Evolutionary conservation across 164 flowering plant genomes (phyloP).

Genomic region (Piper longum): DNA sequence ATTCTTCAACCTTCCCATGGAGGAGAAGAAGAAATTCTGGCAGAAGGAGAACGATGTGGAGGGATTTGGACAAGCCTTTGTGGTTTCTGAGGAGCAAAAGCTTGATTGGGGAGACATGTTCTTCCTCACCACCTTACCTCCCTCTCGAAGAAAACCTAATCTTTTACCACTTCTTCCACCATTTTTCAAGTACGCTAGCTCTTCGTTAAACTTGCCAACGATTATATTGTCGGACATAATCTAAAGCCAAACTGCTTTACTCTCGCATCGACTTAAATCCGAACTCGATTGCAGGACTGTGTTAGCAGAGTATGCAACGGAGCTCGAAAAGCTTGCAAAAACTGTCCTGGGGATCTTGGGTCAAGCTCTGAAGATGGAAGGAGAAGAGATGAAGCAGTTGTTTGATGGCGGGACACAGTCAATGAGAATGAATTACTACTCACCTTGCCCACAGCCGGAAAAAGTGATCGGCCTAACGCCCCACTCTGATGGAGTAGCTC

Average conservation of each 20-base stretch:
- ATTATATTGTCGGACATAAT: too few species aligned
- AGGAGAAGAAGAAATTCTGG: slow-evolving; percentile 30
- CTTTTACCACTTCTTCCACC: slow-evolving; percentile 23
- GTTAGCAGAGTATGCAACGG: slow-evolving; percentile 22
- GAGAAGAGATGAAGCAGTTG: slow-evolving; percentile 12
- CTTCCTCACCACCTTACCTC: slow-evolving; percentile 18
- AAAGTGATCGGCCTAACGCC: slow-evolving; percentile 29
- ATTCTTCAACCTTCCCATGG: slow-evolving; percentile 37
- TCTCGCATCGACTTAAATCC: not conserved
- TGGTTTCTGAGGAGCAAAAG: slow-evolving; percentile 37
- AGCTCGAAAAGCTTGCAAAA: slow-evolving; percentile 10
- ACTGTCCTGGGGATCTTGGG: slow-evolving; percentile 16
- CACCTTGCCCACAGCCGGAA: slow-evolving; percentile 27
- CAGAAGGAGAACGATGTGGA: slow-evolving; percentile 24
- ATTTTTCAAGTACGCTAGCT: slow-evolving; percentile 23
- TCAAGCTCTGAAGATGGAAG: slow-evolving; percentile 15
- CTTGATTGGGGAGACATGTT: slow-evolving; percentile 51
- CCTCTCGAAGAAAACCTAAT: slow-evolving; percentile 12
- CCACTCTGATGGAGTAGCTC: slow-evolving; percentile 30
- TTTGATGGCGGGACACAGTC: slow-evolving; percentile 16
- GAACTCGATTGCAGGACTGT: slow-evolving; percentile 12
- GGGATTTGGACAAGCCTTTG: slow-evolving; percentile 47
- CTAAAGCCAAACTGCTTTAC: too few species aligned
- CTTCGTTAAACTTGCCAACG: not conserved
- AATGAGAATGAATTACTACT: slow-evolving; percentile 28